Percentiles rank a stretch among this genome's conserved stretches.
phyloP scores from a whole-genome alignment of 2,329 filamentous ascomycete genomes.

The Penicillium sp. region DNA sequence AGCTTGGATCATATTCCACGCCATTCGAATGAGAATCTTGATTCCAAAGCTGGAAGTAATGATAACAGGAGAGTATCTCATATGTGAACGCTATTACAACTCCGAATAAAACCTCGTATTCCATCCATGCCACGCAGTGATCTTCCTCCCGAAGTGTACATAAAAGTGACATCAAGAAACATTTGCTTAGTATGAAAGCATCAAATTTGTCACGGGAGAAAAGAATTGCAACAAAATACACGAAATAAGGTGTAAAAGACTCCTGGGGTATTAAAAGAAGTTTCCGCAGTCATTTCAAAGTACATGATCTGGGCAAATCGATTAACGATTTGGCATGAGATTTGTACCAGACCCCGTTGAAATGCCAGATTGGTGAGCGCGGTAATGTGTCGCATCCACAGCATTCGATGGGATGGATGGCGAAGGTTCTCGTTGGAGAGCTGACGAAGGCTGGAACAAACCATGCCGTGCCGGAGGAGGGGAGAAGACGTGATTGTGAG shows the following conservation, averaged over 20 bases:
- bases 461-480: conserved; percentile 35
- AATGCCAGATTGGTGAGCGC: conserved; percentile 28
- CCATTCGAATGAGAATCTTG: conserved; percentile 14
- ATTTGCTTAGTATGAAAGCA: conserved; percentile 12
- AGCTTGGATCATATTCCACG: conserved; percentile 5
- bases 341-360: conserved; percentile 30
- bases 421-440: conserved; percentile 32
- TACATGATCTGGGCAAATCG: neutral
- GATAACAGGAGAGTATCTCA: conserved; percentile 8
- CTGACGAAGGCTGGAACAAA: conserved; percentile 31
- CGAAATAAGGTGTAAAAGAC: neutral
- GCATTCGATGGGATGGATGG: conserved; percentile 31
- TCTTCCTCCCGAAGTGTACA: neutral
- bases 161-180: conserved; percentile 18
- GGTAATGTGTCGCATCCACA: conserved; percentile 32
- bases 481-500: conserved; percentile 33
- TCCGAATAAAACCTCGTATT: conserved; percentile 3
- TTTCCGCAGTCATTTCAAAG: neutral
- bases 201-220: conserved; percentile 18
- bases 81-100: conserved; percentile 16
- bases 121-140: conserved; percentile 8
- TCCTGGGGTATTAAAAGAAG: conserved; percentile 7
- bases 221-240: conserved; percentile 10
- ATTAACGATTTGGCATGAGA: conserved; percentile 34
- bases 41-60: conserved; percentile 10